Base-by-base conservation (phyloP, 768 basidiomycete genomes). In the Russula brevipes region DNA sequence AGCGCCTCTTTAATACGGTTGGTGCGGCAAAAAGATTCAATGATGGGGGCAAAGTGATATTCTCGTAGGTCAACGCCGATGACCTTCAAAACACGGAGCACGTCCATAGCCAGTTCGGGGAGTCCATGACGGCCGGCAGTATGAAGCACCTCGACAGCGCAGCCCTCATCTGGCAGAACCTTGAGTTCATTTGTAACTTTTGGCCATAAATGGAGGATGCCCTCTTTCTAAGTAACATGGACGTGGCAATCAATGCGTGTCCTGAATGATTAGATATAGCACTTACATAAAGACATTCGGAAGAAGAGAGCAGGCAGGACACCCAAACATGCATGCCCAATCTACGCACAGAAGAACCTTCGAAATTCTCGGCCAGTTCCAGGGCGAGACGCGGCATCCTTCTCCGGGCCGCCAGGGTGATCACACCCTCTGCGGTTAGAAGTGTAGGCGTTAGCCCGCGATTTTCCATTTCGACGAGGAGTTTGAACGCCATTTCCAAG, bases 41-140 rank as follows among this genome's bases (percentile, higher is more conserved):
- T 76, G 24, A 94, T 74, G 3, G 91, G 84, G 1, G 88, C 83
- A 68, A 91, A 84, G 71, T 95, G 93, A 69, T 88, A 75, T 71
- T 94, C 92, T 69, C 79, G 70, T 74, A 82, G 79, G 51, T 77
- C 70, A 14, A 83, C 73, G 16, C 80, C 79, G 8, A 81, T 73
- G 10, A 65, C 56, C 50, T 81, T 79, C 44, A 95, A 76, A 7
- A 80, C 74, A 1, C 79, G 82, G 46, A 94, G 74, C 35, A 82
- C 88, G 46, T 86, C 84, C 14, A 81, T 76, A 30, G 87, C 91
- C 0, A 94, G 78, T 51, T 84, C 82, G 5, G 88, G 81, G 39
- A 84, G 76, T n/a, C 89, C 91, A 64, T 82, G 78, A 10, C 91
- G 85, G 47, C 82, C 89, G 16, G 89, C 89, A 1, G 87, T 84